Evolutionary conservation across 768 basidiomycete species (phyloP), one percentile per base, ranked within the genome.

Genomic region (Dioszegia hungarica): DNA sequence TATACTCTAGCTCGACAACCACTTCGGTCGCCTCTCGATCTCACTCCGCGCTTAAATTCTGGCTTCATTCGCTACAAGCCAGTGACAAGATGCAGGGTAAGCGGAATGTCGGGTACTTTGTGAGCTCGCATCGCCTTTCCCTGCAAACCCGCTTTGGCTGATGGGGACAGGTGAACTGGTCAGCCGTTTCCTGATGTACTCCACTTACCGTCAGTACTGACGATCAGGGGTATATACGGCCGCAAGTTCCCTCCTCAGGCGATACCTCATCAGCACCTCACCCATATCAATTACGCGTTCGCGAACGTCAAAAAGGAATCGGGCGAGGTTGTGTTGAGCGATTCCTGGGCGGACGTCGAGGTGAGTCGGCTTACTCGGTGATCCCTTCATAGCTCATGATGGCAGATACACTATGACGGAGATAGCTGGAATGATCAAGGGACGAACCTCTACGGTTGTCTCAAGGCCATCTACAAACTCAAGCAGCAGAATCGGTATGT

Each of bases 371-470:
- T 29, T 31, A 29, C 25, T 1, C 54, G 25, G 22, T 33, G 40
- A 6, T 17, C 28, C 11, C 28, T 29, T 10, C 27, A 3, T 40
- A 14, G 15, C 34, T 20, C 52, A 33, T 33, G 8, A 33, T n/a
- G 31, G 31, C 31, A 98, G 73, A 98, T 98, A 43, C 95, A 98
- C 74, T 93, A 94, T 73, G 85, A 87, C 0, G 89, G 87, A 8
- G 95, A 99, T 76, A 87, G 86, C 3, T 99, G 95, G 95, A 87
- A 92, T 63, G 94, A 98, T 51, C 73, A 72, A 25, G 92, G 91
- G 40, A 86, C 81, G 61, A 95, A 98, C 75, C 83, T 98, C 17
- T 98, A 94, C 60, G 93, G 93, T 51, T 94, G 94, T 76, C 84
- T 98, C 78, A 95, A 94, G 73, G 89, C 88, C 47, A 83, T 98